Percentiles rank a stretch among this genome's conserved stretches.
Evolutionary conservation across 371 early-diverging fungal genomes (phyloP).

Genomic region (Spraguea lophii): DNA sequence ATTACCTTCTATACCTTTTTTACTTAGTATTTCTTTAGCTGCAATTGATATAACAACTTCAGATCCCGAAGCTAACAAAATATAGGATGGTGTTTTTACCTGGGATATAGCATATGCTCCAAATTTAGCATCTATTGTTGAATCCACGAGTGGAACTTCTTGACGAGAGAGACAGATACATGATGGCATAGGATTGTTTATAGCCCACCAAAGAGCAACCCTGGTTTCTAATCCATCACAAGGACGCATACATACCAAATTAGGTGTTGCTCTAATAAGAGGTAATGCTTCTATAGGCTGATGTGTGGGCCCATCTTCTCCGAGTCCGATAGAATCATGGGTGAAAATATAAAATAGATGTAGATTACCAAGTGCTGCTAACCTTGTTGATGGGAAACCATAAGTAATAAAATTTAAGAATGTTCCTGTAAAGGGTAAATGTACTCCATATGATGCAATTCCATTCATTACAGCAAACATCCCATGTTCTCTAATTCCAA

Average conservation of each 20-base stretch:
- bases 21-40: conserved; percentile 54
- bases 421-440: conserved; percentile 72
- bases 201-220: conserved; percentile 25
- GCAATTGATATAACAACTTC: conserved; percentile 71
- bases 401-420: conserved; percentile 80
- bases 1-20: conserved; percentile 50
- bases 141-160: conserved; percentile 67
- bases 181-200: conserved; percentile 52
- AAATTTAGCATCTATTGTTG: conserved; percentile 49
- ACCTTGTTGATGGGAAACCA: conserved; percentile 64
- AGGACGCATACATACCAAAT: conserved; percentile 65
- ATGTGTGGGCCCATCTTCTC: conserved; percentile 96
- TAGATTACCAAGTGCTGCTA: conserved; percentile 63
- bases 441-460: conserved; percentile 58
- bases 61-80: conserved; percentile 74
- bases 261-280: conserved; percentile 73
- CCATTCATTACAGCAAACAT: conserved; percentile 92
- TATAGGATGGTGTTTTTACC: conserved; percentile 53
- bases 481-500: conserved; percentile 92
- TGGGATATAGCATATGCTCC: conserved; percentile 46
- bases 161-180: conserved; percentile 77
- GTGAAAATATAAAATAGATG: conserved; percentile 84
- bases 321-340: conserved; percentile 90
- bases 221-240: conserved; percentile 76
- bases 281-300: conserved; percentile 93